Conservation (phyloP, 225 moss, liverwort and hornwort genomes). For the Sphagnum contortum region DNA sequence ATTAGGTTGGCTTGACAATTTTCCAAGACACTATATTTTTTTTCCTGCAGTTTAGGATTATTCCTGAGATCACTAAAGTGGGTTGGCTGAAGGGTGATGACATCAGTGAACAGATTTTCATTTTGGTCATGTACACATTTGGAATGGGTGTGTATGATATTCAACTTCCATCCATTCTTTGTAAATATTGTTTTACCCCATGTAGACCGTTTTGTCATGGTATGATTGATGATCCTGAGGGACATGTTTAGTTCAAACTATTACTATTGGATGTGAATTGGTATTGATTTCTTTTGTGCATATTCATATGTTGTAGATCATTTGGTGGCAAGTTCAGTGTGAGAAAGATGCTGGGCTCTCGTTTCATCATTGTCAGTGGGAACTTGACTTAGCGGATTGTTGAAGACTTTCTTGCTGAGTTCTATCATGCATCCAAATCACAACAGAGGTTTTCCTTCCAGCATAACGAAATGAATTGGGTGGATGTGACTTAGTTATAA, state of each 20-base stretch:
- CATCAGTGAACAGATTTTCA: constrained; percentile 45
- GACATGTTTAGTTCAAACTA: too few relatives aligned
- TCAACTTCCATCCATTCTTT: too few relatives aligned
- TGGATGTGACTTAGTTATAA: too few relatives aligned
- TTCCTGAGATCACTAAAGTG: constrained; percentile 34
- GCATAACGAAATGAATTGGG: too few relatives aligned
- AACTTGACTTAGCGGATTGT: constrained; percentile 67
- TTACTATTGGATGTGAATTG: too few relatives aligned
- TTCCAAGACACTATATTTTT: neutral
- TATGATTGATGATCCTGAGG: too few relatives aligned
- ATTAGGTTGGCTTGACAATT: neutral
- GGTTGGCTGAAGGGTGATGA: constrained; percentile 50
- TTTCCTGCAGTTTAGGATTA: constrained; percentile 14
- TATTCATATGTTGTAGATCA: too few relatives aligned
- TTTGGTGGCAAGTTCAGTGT: constrained; percentile 76
- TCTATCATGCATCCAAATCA: constrained; percentile 80
- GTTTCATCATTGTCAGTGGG: constrained; percentile 84
- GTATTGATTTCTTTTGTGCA: too few relatives aligned
- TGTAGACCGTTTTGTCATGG: too few relatives aligned
- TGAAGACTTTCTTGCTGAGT: constrained; percentile 78
- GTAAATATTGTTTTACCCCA: too few relatives aligned
- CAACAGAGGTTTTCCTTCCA: constrained; percentile 54
- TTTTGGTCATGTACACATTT: constrained; percentile 46
- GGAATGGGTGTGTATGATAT: constrained; percentile 32
- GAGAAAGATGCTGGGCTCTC: constrained; percentile 76